phyloP scores from a whole-genome alignment of 805 yeast species.

The Cyberlindnera samutprakarnensis region DNA sequence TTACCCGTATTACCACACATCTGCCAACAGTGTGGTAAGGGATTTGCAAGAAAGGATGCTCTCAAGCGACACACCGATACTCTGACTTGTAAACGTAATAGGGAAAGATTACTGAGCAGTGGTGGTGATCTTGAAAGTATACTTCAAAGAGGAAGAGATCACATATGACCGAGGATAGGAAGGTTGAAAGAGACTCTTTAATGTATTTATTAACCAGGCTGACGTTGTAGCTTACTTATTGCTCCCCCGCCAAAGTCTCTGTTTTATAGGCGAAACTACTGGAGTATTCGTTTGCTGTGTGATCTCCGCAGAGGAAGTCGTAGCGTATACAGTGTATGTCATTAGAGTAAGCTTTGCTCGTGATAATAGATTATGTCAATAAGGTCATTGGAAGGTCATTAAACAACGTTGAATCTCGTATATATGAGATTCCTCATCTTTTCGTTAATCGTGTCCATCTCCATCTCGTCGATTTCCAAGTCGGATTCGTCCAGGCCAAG shows the following conservation, averaged over 20 bases:
- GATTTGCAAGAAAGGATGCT: constrained; percentile 80
- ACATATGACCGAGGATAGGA: too few relatives aligned
- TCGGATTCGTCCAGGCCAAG: constrained; percentile 5
- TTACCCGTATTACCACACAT: constrained; percentile 64
- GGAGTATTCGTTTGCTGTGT: too few relatives aligned
- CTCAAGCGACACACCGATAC: constrained; percentile 71
- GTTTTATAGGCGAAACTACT: too few relatives aligned
- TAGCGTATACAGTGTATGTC: neutral
- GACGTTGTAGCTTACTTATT: too few relatives aligned
- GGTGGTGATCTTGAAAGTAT: constrained; percentile 30
- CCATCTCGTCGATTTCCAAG: constrained; percentile 5
- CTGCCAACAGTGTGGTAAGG: constrained; percentile 71
- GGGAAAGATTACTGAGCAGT: constrained; percentile 40
- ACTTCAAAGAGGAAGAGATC: constrained; percentile 9
- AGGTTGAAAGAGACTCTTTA: too few relatives aligned
- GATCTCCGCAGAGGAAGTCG: neutral
- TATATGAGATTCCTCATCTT: constrained; percentile 16
- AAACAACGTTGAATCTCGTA: constrained; percentile 16
- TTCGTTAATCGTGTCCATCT: constrained; percentile 14
- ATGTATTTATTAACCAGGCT: too few relatives aligned
- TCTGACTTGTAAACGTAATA: constrained; percentile 64
- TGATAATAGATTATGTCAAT: constrained; percentile 1
- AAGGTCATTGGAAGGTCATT: too few relatives aligned
- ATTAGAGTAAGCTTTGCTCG: neutral
- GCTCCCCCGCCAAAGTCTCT: too few relatives aligned